Conservation (phyloP, 148 eudicot genomes). For the Silene conica region DNA sequence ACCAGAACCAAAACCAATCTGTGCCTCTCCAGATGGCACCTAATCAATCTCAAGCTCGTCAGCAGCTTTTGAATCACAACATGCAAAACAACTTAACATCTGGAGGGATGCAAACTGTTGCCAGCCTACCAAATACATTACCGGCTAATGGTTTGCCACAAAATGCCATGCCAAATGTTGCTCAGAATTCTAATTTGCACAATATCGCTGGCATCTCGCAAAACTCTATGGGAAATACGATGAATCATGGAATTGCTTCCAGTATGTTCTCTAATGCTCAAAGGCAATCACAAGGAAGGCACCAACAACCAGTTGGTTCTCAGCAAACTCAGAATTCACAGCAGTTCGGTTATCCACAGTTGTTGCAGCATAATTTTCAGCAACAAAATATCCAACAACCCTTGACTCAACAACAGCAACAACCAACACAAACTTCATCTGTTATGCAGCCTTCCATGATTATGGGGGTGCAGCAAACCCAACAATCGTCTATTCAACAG, state of each 20-base stretch:
- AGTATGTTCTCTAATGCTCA: conserved; percentile 64
- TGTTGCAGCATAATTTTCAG: conserved; percentile 57
- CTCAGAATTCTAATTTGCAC: conserved; percentile 61
- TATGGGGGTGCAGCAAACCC: conserved; percentile 61
- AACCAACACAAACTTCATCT: conserved; percentile 68
- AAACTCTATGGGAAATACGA: conserved; percentile 56
- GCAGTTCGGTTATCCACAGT: conserved; percentile 49
- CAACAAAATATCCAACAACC: conserved; percentile 43
- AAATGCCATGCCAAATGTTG: conserved; percentile 54
- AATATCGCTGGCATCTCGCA: conserved; percentile 56
- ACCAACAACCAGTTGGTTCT: conserved; percentile 40
- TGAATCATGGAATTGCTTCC: conserved; percentile 71
- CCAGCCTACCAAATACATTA: conserved; percentile 53
- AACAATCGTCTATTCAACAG: conserved; percentile 62
- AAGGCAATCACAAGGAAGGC: conserved; percentile 77
- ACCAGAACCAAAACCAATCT: conserved; percentile 43
- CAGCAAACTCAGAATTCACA: conserved; percentile 66
- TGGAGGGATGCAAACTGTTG: conserved; percentile 54
- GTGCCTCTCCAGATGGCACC: conserved; percentile 55
- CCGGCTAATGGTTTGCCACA: conserved; percentile 58
- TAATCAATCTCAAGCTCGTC: conserved; percentile 59
- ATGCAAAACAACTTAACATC: conserved; percentile 54
- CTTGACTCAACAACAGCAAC: conserved; percentile 24
- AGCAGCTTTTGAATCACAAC: conserved; percentile 58
- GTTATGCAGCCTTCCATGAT: conserved; percentile 57